Conservation (phyloP, 1,284 basidiomycete genomes). For the Leccinum holopus region DNA sequence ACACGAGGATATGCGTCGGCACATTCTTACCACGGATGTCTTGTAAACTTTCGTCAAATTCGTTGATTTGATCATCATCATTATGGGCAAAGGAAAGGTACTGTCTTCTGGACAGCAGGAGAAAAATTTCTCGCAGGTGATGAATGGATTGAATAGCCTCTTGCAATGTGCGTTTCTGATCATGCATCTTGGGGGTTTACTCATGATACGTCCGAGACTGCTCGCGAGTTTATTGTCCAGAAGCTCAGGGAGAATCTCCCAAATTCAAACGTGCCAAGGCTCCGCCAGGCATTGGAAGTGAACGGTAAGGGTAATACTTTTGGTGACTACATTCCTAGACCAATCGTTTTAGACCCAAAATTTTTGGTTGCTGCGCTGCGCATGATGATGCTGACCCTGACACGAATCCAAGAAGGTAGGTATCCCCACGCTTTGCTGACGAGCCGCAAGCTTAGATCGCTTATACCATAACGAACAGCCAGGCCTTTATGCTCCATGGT, state of each 20-base stretch:
- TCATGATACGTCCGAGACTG: slow-evolving; percentile 12
- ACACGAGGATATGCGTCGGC: slow-evolving; percentile 13
- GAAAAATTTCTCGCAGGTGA: slow-evolving; percentile 19
- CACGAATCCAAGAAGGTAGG: not conserved
- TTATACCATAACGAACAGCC: not conserved
- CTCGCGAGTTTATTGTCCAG: slow-evolving; percentile 1
- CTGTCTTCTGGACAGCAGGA: not conserved
- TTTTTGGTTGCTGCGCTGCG: not conserved
- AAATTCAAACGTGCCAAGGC: slow-evolving; percentile 2
- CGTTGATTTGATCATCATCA: slow-evolving; percentile 15
- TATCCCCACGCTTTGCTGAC: not conserved
- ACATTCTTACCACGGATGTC: slow-evolving; percentile 18
- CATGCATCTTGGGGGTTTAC: not conserved
- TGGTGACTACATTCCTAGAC: not conserved
- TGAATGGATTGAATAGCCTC: slow-evolving; percentile 25
- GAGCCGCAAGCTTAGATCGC: not conserved
- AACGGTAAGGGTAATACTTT: not conserved
- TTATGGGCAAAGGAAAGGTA: not conserved
- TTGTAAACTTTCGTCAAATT: slow-evolving; percentile 17
- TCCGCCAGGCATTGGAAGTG: slow-evolving; percentile 4
- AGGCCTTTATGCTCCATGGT: not conserved
- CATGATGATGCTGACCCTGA: not conserved
- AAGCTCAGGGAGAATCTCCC: slow-evolving; percentile 9
- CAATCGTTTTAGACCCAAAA: not conserved
- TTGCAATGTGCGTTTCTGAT: slow-evolving; percentile 14